phyloP scores from a whole-genome alignment of 441 rosid genomes.

The Erodium texanum region DNA sequence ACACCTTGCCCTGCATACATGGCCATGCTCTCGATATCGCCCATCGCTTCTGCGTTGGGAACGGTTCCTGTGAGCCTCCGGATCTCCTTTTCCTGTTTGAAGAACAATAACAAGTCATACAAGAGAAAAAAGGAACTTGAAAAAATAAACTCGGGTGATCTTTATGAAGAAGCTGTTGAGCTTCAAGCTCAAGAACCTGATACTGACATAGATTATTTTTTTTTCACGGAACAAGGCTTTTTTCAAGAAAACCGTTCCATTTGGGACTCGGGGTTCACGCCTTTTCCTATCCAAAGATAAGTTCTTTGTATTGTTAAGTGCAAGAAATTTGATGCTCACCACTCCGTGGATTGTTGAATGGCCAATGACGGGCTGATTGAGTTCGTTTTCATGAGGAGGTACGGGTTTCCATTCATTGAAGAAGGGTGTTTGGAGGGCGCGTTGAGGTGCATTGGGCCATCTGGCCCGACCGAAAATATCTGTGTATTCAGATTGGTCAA shows the following conservation, averaged over 20 bases:
- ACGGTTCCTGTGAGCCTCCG: constrained; percentile 56
- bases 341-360: constrained; percentile 49
- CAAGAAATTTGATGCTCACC: constrained; percentile 33
- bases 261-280: too few species aligned
- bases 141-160: too few species aligned
- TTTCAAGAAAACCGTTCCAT: too few species aligned
- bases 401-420: constrained; percentile 53
- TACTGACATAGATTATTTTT: too few species aligned
- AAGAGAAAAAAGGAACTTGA: too few species aligned
- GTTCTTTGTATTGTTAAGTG: too few species aligned
- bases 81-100: constrained; percentile 61
- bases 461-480: constrained; percentile 68
- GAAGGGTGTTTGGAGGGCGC: constrained; percentile 59
- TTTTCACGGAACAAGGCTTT: too few species aligned
- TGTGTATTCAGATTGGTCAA: constrained; percentile 56
- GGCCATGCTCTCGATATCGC: constrained; percentile 79
- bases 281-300: too few species aligned
- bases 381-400: constrained; percentile 42
- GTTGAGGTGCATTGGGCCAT: constrained; percentile 80
- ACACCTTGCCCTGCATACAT: constrained; percentile 88
- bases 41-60: constrained; percentile 55
- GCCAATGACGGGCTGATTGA: constrained; percentile 66
- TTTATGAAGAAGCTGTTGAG: too few species aligned
- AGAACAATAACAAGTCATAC: constrained; percentile 2
- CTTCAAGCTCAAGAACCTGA: too few species aligned